Conservation (phyloP, 805 yeast species). For the Kodamaea laetipori region DNA sequence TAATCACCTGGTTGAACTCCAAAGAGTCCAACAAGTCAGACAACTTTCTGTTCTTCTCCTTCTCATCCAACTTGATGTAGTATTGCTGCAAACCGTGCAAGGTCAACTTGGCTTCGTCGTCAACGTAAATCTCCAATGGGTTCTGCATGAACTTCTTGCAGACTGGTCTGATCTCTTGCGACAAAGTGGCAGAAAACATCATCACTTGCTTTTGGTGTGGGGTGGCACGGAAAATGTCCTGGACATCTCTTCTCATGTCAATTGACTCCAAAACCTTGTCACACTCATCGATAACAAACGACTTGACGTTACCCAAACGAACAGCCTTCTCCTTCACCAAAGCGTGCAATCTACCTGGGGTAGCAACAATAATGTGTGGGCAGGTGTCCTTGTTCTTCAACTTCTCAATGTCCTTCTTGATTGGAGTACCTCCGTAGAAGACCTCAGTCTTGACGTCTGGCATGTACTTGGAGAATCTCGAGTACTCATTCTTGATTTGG, state of each 20-base stretch:
- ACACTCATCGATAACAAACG: slow-evolving; percentile 96
- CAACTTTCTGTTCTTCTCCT: slow-evolving; percentile 89
- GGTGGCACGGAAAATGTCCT: slow-evolving; percentile 94
- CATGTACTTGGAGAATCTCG: slow-evolving; percentile 97
- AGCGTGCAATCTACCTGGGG: slow-evolving; percentile 97
- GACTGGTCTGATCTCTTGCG: slow-evolving; percentile 91
- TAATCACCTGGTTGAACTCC: slow-evolving; percentile 97
- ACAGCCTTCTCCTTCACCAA: slow-evolving; percentile 88
- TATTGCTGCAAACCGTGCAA: slow-evolving; percentile 98
- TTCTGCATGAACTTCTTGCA: slow-evolving; percentile 98
- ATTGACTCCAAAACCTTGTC: slow-evolving; percentile 91
- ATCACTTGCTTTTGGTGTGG: slow-evolving; percentile 98
- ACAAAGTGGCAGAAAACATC: slow-evolving; percentile 98
- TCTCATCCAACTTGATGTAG: slow-evolving; percentile 85
- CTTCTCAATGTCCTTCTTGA: slow-evolving; percentile 80
- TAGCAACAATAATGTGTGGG: slow-evolving; percentile 96
- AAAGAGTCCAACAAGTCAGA: slow-evolving; percentile 90
- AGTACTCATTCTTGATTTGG: slow-evolving; percentile 96
- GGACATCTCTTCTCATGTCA: slow-evolving; percentile 98
- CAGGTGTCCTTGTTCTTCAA: slow-evolving; percentile 89
- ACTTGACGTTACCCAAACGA: slow-evolving; percentile 85
- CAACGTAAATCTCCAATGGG: slow-evolving; percentile 95
- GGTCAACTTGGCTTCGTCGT: slow-evolving; percentile 95
- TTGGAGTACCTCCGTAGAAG: slow-evolving; percentile 93
- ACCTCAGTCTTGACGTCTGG: slow-evolving; percentile 97